Evolutionary conservation across 768 basidiomycete genomes (phyloP), one percentile per base, ranked within the genome.

Genomic region (Cystofilobasidium macerans): DNA sequence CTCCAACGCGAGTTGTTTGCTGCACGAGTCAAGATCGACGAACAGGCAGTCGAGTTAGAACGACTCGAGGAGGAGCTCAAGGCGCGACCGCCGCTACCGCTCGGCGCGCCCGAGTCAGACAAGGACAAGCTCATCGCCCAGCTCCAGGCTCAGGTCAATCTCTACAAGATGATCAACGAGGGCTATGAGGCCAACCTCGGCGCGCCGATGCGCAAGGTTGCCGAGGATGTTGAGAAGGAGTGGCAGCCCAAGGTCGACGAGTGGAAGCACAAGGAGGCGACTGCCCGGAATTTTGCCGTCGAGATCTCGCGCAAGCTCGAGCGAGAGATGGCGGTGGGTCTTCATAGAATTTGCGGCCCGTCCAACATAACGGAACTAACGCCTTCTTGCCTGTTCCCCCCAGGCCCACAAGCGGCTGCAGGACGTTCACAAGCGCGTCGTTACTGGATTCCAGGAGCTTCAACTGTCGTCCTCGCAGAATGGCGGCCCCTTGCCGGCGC

Each of bases 1-100:
- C 80, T 94, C 0, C 89, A 92, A 78, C 88, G 93, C 79, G 88
- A 92, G 68, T 82, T 94, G 22, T 84, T 93, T 22, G 80, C 84
- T 0, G 84, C 89, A 0, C 82, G 87, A 32, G 81, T 84, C 24
- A 83, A 91, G 69, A 76, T 94, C 40, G 86, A 90, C 48, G 82
- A 86, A 0, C 90, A 94, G 71, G 81, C 85, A 0, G 85, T 82
- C 9, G 88, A 93, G 71, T 89, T 94, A 57, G 80, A 90, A 2
- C 87, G 88, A 0, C 81, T 94, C 3, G 88, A 92, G 65, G 65
- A 67, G 0, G 83, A 88, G 0, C 80, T 94, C 7, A 80, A 83
- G 2, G 81, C 86, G 9, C 82, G 88, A 5, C 87, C 89, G 0
- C 80, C 82, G 40, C 75, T 86, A 13, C 82, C 85, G 0, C 77